phyloP scores from a whole-genome alignment of 371 early-diverging fungal genomes.

The Fennellomyces sp. region DNA sequence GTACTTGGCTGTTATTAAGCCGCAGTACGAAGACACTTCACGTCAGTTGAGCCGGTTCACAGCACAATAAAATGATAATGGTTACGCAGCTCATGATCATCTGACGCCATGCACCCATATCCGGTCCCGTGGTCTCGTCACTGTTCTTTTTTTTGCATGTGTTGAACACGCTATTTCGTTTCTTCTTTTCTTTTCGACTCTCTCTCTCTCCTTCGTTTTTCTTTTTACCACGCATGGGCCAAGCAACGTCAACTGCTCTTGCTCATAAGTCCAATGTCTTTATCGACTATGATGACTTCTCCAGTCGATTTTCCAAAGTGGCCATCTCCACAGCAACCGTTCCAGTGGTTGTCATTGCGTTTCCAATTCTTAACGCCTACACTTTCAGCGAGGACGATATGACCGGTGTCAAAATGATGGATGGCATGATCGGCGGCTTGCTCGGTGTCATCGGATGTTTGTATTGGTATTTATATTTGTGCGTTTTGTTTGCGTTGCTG shows the following conservation, averaged over 20 bases:
- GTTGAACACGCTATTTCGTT: background rate
- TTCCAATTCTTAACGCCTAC: conserved; percentile 48
- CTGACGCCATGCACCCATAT: conserved; percentile 11
- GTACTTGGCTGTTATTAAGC: conserved; percentile 46
- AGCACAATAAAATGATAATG: background rate
- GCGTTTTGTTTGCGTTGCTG: too few relatives aligned
- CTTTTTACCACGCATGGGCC: conserved; percentile 30
- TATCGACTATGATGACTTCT: conserved; percentile 41
- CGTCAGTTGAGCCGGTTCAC: conserved; percentile 5
- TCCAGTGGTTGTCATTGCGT: conserved; percentile 52
- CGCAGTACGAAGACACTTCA: conserved; percentile 14
- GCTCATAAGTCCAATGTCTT: conserved; percentile 26
- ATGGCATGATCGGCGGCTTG: conserved; percentile 48
- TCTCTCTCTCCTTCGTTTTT: conserved; percentile 10
- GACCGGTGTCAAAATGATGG: conserved; percentile 42
- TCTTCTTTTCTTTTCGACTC: background rate
- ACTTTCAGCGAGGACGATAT: conserved; percentile 41
- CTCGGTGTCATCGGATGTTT: conserved; percentile 52
- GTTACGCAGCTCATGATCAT: conserved; percentile 13
- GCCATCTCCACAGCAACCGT: conserved; percentile 45
- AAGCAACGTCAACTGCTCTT: conserved; percentile 37
- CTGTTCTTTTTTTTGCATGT: background rate
- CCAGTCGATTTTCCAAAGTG: conserved; percentile 40
- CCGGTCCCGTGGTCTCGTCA: background rate
- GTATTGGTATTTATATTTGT: background rate